Base-by-base conservation (phyloP, 2,329 filamentous ascomycete genomes). In the Arthroderma uncinatum region DNA sequence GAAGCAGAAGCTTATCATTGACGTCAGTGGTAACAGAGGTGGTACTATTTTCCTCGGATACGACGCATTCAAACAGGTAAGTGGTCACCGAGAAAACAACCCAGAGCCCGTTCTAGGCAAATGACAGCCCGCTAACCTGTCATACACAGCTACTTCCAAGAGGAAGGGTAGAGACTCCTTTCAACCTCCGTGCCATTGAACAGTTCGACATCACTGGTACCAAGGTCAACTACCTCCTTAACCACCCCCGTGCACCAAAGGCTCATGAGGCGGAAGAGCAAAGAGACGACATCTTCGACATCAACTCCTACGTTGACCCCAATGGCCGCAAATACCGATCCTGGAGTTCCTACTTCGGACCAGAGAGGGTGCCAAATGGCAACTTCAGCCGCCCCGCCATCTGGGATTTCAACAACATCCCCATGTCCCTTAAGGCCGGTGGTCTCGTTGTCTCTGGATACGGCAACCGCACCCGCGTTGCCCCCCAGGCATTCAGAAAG, bases 1-100 rank as follows among this genome's bases (percentile, higher is more conserved):
- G 1, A 83, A 82, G 65, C 79, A 73, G n/a, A 83, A 80, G 65
- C 72, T 87, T 4, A 74, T 87, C 30, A 79, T 87, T 58, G 85
- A 87, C 61, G 64, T 87, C 5, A 76, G 79, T 2, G 75, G 73
- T 1, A 88, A 87, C 61, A 73, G 72, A 0, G 84, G 84, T 39
- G 84, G 84, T 1, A 68, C 69, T 42, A 65, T 81, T 10, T 62
- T 71, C 7, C 71, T 75, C 4, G 78, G 75, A 1, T 74, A 73
- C 47, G 75, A 78, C 42, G 62, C 77, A 0, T 83, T 83, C 65
- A 74, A 74, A 30, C 76, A 80, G 60, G 60, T 62, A 50, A 52
- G 57, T 56, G n/a, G n/a, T n/a, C n/a, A n/a, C n/a, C n/a, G n/a
- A n/a, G n/a, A n/a, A n/a, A n/a, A n/a, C n/a, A n/a, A n/a, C n/a